Evolutionary conservation across 2,329 filamentous ascomycete genomes (phyloP).

Genomic region (Dothiorella sarmentorum): DNA sequence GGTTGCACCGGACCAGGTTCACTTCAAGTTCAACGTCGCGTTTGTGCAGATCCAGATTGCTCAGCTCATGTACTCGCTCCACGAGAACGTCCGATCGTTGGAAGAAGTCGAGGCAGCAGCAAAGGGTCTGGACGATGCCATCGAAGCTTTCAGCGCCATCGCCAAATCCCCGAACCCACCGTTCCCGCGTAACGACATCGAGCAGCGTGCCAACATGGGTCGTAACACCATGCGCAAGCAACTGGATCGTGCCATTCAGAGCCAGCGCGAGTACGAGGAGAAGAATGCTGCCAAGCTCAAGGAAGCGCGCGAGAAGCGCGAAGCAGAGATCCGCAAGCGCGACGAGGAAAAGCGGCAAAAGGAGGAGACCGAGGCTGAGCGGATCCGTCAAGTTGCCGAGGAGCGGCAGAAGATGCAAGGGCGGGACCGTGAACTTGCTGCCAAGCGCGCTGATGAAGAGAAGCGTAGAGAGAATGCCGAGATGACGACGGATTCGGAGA

Average conservation of each 20-base stretch:
- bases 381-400: constrained; percentile 76
- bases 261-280: constrained; percentile 86
- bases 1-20: constrained; percentile 75
- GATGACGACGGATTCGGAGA: constrained; percentile 56
- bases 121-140: constrained; percentile 79
- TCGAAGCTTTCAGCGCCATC: constrained; percentile 62
- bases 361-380: constrained; percentile 67
- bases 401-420: constrained; percentile 80
- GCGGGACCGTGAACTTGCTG: constrained; percentile 67
- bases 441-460: constrained; percentile 69
- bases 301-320: constrained; percentile 73
- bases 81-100: constrained; percentile 72
- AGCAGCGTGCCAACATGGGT: constrained; percentile 96
- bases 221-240: constrained; percentile 92
- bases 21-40: constrained; percentile 96
- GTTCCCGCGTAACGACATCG: constrained; percentile 85
- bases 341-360: constrained; percentile 71
- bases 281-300: constrained; percentile 86
- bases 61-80: constrained; percentile 69
- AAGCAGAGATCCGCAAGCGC: constrained; percentile 72
- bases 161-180: constrained; percentile 66
- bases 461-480: constrained; percentile 67
- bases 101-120: constrained; percentile 78
- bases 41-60: constrained; percentile 96
- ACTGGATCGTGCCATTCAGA: constrained; percentile 77